These are phyloP conservation scores for Colletotrichum sp. DNA, from an alignment of 2,329 filamentous ascomycete species.

Conservation along the genomic window DNA sequence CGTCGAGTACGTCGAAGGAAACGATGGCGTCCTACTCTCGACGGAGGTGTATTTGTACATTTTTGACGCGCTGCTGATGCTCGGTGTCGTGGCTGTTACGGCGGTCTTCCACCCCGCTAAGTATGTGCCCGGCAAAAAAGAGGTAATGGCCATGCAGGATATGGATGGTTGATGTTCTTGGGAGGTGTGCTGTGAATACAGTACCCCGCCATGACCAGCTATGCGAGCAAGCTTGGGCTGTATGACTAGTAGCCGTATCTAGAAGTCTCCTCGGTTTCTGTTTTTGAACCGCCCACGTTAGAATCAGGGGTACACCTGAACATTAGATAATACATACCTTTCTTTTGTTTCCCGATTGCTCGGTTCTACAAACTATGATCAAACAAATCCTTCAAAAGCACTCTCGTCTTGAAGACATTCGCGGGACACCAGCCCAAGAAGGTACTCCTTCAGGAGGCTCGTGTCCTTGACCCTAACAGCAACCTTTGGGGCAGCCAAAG, in stretches of 20 bases:
- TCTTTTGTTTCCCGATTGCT: not conserved
- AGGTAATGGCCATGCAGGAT: not conserved
- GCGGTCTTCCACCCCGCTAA: not conserved
- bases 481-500: not conserved
- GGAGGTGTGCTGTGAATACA: not conserved
- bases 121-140: not conserved
- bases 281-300: not conserved
- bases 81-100: slow-evolving; percentile 15
- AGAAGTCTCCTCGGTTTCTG: not conserved
- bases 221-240: not conserved
- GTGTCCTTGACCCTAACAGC: not conserved
- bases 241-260: not conserved
- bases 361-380: not conserved
- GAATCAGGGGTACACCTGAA: not conserved
- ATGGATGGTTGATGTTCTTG: not conserved
- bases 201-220: not conserved
- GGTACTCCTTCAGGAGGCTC: not conserved
- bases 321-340: not conserved
- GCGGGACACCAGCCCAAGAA: not conserved
- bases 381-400: not conserved
- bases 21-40: slow-evolving; percentile 33
- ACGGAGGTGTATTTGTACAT: slow-evolving; percentile 40
- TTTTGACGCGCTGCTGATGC: slow-evolving; percentile 42
- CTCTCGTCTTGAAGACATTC: not conserved
- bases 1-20: slow-evolving; percentile 44